Evolutionary conservation across 163 green algal species (phyloP).

Genomic region (Scenedesmus sp.): DNA sequence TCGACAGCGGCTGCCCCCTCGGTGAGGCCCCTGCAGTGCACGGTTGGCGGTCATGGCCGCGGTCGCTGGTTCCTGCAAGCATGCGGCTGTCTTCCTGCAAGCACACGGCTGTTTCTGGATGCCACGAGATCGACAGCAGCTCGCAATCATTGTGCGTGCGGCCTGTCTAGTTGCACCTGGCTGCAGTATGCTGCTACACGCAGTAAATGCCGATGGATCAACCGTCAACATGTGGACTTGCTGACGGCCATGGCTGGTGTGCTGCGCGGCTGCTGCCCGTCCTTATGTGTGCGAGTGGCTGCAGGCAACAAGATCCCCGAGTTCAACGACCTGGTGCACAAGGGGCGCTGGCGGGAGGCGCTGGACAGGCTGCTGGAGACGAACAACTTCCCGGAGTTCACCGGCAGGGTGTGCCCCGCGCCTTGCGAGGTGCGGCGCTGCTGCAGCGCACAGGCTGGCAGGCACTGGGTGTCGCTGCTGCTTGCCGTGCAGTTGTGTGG

Average conservation of each 20-base stretch:
- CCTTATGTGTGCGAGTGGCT: constrained; percentile 51
- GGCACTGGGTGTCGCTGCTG: not conserved
- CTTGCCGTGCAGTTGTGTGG: too few relatives aligned
- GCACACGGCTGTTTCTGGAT: too few relatives aligned
- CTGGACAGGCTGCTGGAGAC: constrained; percentile 94
- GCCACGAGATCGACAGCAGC: too few relatives aligned
- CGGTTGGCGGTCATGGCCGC: too few relatives aligned
- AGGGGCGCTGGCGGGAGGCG: constrained; percentile 91
- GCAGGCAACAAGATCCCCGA: constrained; percentile 95
- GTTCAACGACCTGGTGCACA: constrained; percentile 96
- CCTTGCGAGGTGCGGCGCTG: constrained; percentile 83
- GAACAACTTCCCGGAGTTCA: constrained; percentile 99
- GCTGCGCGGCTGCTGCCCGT: too few relatives aligned
- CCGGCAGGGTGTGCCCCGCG: constrained; percentile 93
- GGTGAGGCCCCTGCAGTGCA: constrained; percentile 13
- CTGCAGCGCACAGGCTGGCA: not conserved
- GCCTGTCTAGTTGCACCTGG: too few relatives aligned
- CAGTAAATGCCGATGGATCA: too few relatives aligned
- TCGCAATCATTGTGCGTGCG: too few relatives aligned
- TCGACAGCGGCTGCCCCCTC: constrained; percentile 72
- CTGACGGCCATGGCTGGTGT: too few relatives aligned
- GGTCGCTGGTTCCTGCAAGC: not conserved
- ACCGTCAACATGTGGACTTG: too few relatives aligned
- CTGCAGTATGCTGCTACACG: too few relatives aligned
- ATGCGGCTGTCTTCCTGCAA: not conserved